phyloP scores from a whole-genome alignment of 805 yeast species.

The Ogataea thermomethanolica region DNA sequence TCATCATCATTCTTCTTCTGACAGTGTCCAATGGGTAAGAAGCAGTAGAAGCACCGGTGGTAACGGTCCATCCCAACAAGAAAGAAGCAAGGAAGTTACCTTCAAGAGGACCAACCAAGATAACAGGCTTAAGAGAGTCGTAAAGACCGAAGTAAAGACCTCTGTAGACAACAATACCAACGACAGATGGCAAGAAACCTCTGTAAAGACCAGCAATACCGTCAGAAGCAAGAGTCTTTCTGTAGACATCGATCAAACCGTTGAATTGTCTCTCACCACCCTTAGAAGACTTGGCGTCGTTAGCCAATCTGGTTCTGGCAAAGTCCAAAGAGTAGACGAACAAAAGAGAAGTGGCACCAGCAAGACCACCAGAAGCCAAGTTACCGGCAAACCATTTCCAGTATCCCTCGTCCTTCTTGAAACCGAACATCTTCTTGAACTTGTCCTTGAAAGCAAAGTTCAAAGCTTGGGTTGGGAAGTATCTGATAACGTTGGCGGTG shows the following conservation, averaged over 20 bases:
- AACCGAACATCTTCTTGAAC: slow-evolving; percentile 92
- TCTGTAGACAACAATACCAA: slow-evolving; percentile 98
- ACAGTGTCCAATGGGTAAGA: slow-evolving; percentile 99
- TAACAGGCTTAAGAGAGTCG: slow-evolving; percentile 94
- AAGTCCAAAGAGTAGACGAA: slow-evolving; percentile 96
- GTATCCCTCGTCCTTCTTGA: slow-evolving; percentile 94
- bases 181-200: slow-evolving; percentile 98
- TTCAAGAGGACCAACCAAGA: slow-evolving; percentile 90
- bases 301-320: slow-evolving; percentile 98
- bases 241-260: slow-evolving; percentile 95
- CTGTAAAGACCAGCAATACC: slow-evolving; percentile 99
- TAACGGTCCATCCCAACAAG: slow-evolving; percentile 96
- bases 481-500: slow-evolving; percentile 98
- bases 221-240: slow-evolving; percentile 90
- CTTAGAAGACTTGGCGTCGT: slow-evolving; percentile 89
- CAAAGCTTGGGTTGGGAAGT: slow-evolving; percentile 99
- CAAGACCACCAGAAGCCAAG: slow-evolving; percentile 98
- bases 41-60: slow-evolving; percentile 98
- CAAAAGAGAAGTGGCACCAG: slow-evolving; percentile 93
- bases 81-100: slow-evolving; percentile 94
- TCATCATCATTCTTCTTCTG: slow-evolving; percentile 99
- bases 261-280: slow-evolving; percentile 97
- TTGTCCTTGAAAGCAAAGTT: slow-evolving; percentile 98
- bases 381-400: slow-evolving; percentile 95
- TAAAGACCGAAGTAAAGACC: slow-evolving; percentile 98